These are phyloP conservation scores for Spatholobus suberectus DNA, from an alignment of 306 rosid genomes.

Conservation along the genomic window DNA sequence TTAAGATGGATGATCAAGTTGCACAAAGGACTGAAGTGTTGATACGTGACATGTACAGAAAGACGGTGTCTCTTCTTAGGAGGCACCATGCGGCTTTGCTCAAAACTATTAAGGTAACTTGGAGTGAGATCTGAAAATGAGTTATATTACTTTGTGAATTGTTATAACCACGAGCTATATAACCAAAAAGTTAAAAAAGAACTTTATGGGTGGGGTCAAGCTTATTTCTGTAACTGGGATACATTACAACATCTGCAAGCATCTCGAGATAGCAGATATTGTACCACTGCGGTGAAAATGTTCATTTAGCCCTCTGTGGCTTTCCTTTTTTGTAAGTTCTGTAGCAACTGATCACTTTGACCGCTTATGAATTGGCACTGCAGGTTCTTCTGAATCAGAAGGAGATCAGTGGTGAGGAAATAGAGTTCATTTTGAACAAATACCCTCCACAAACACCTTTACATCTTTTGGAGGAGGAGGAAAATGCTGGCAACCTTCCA, in stretches of 20 bases:
- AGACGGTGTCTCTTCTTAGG: constrained; percentile 74
- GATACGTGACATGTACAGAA: constrained; percentile 64
- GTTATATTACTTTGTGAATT: constrained; percentile 2
- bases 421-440: constrained; percentile 70
- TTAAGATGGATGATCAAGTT: constrained; percentile 83
- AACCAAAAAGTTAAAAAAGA: not conserved
- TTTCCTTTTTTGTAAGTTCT: constrained; percentile 1
- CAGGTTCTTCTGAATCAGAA: constrained; percentile 82
- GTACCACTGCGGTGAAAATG: constrained; percentile 18
- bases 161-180: not conserved
- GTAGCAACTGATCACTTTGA: constrained; percentile 13
- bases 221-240: not conserved
- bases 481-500: constrained; percentile 73
- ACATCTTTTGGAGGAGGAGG: constrained; percentile 70
- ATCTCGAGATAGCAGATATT: not conserved
- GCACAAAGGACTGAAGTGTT: constrained; percentile 81
- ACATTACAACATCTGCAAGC: constrained; percentile 12
- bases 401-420: constrained; percentile 83
- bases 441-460: constrained; percentile 91
- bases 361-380: constrained; percentile 35
- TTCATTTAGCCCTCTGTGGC: constrained; percentile 18
- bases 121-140: not conserved
- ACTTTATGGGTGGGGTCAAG: not conserved
- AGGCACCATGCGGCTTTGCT: constrained; percentile 89
- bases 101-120: constrained; percentile 79